Base-by-base conservation (phyloP, 164 flowering plant species). In the Vitis cinerea region DNA sequence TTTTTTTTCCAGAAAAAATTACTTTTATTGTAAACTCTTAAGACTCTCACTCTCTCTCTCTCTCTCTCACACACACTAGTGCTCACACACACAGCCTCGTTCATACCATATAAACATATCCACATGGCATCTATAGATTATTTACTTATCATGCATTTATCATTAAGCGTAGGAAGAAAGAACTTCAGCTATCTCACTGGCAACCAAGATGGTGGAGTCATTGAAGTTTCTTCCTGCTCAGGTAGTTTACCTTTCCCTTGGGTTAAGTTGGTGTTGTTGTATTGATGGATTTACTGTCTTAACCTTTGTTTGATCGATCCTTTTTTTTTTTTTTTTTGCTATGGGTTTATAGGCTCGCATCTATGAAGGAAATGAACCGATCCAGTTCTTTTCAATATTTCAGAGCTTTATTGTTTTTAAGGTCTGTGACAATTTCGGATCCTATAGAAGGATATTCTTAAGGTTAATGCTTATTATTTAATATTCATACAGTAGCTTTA, bases 281-380 rank as follows among this genome's bases (percentile, higher is more conserved):
- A 12, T 51, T 76, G 64, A 67, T 63, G n/a, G 37, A 65, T 29
- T 59, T 14, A 44, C 65, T 51, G 31, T 17, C 2, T 58, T 8
- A n/a, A 44, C 47, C 55, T 23, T 0, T 6, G 17, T 8, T 23
- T 7, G 60, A 14, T 47, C 48, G 16, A 62, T n/a, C 61, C 62
- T 19, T 30, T 74, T 51, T 4, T 47, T 7, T 16, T 16, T 15
- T 1, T 47, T 64, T 64, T 66, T 56, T 6, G 10, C 47, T 56
- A 11, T 56, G 78, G 17, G 19, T 66, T 67, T 65, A 16, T 76
- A 96, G 99, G 97, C 92, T 72, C 86, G 89, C 53, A 80, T 96
- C 52, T 86, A 85, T 72, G 98, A 96, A 82, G 99, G 97, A 74
- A 84, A 78, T 66, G 99, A 96, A 78, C 94, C 98, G 3, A 83